Conservation (phyloP, 805 yeast genomes). For the Wickerhamiella azyma region DNA sequence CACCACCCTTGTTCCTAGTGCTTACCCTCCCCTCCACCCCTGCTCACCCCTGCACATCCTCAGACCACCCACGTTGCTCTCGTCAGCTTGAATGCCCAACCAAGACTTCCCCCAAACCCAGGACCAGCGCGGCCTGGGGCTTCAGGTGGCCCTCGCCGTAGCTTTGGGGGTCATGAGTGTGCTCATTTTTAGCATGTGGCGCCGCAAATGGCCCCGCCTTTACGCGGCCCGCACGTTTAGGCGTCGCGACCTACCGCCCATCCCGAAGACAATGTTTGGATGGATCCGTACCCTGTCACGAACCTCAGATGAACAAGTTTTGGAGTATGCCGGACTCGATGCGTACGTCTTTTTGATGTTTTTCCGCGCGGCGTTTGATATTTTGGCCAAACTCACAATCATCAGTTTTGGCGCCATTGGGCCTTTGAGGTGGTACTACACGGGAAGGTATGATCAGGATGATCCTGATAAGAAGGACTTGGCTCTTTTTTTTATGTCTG, state of each 20-base stretch:
- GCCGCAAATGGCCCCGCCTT: conserved; percentile 64
- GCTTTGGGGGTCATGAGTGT: conserved; percentile 58
- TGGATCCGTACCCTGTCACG: conserved; percentile 62
- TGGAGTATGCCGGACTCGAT: conserved; percentile 86
- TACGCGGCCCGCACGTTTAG: conserved; percentile 67
- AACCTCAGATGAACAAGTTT: conserved; percentile 59
- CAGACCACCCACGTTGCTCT: background rate
- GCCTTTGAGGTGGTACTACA: conserved; percentile 70
- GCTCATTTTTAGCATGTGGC: conserved; percentile 50
- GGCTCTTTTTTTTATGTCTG: background rate
- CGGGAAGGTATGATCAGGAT: conserved; percentile 59
- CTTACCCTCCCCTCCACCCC: no score
- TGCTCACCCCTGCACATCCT: conserved; percentile 1
- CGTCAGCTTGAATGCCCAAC: background rate
- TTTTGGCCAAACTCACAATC: conserved; percentile 48
- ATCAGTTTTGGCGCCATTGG: conserved; percentile 66
- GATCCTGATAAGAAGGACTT: conserved; percentile 13
- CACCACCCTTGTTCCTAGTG: no score
- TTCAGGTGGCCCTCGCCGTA: conserved; percentile 61
- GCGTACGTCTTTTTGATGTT: conserved; percentile 86
- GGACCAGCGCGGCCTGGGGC: conserved; percentile 47
- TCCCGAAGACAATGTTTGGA: conserved; percentile 52
- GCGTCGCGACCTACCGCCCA: conserved; percentile 40
- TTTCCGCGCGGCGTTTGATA: conserved; percentile 73
- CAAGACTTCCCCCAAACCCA: conserved; percentile 12